Base-by-base conservation (phyloP, 805 yeast genomes). In the Groenewaldozyma salmanticensis region DNA sequence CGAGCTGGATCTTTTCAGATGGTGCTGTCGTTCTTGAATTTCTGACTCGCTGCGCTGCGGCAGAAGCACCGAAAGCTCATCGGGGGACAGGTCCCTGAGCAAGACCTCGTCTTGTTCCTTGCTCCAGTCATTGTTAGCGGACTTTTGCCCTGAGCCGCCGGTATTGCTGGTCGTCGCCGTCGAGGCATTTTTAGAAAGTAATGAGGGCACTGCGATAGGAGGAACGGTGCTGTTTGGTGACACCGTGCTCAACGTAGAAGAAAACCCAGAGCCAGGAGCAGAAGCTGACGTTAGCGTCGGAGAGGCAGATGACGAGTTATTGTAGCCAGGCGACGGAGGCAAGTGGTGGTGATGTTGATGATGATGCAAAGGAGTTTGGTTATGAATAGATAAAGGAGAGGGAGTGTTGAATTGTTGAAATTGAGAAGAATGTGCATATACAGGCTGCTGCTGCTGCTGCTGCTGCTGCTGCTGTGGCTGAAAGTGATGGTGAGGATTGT, bases 31-130 rank as follows among this genome's bases (percentile, higher is more conserved):
- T 15, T 29, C 19, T 20, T 31, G 18, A 33, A 86, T 86, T 50
- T 84, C 92, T n/a, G 67, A 67, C 55, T 81, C 87, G 0, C 92
- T 69, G 48, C 85, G 72, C 43, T 71, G 72, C 13, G 92, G 90
- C 33, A 86, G 64, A 39, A 86, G 60, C 27, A 85, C 78, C 13
- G 81, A 71, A 31, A 86, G 64, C 60, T 86, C 95, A 15, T 79
- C 81, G 52, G 81, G 69, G 27, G 81, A 72, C 32, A 86, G 61
- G 42, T 79, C 80, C 48, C 67, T 70, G 33, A 75, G 52, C 31
- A 85, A 58, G 27, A 75, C 56, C 46, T 78, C 81, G 59, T 85
- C 94, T 59, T 85, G 94, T 39, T 82, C 92, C 52, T 41, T 38
- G 0, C 72, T 52, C 79, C 79, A 74, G 18, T 27, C 19, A 5